A percentile compares a stretch with the other conserved stretches of the same genome.
Evolutionary conservation across 345 rosid species (phyloP).

Genomic region (Alliaria petiolata): DNA sequence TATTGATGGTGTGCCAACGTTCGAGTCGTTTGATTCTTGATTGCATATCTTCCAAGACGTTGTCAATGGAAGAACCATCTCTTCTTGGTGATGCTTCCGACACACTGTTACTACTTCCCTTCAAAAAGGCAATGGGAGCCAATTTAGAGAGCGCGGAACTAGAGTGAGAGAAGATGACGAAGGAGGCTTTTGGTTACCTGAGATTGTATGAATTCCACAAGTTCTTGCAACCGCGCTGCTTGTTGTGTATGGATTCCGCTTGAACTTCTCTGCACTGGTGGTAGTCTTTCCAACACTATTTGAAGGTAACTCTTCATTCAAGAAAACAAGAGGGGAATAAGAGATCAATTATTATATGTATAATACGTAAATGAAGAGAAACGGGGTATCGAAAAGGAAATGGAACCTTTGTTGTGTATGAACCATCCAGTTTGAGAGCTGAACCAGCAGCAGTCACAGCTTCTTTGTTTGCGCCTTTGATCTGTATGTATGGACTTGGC

Average conservation of each 20-base stretch:
- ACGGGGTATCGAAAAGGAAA: not conserved
- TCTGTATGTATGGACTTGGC: conserved; percentile 80
- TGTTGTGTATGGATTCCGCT: conserved; percentile 74
- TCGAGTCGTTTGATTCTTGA: conserved; percentile 81
- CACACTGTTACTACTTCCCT: conserved; percentile 66
- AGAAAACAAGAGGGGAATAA: not conserved
- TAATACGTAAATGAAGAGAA: not conserved
- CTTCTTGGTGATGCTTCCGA: conserved; percentile 79
- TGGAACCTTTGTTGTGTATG: conserved; percentile 93
- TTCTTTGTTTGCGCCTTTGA: conserved; percentile 94
- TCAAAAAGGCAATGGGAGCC: conserved; percentile 2
- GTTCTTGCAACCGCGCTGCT: conserved; percentile 86
- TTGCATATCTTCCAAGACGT: conserved; percentile 86
- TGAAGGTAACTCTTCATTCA: conserved; percentile 69
- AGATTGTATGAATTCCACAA: conserved; percentile 83
- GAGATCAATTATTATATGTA: not conserved
- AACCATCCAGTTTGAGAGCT: conserved; percentile 75
- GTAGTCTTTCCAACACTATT: conserved; percentile 81
- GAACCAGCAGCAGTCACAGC: conserved; percentile 95
- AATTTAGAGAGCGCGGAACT: not conserved
- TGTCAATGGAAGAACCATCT: conserved; percentile 64
- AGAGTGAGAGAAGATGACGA: not conserved
- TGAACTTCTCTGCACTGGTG: conserved; percentile 65
- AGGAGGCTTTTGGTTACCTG: conserved; percentile 52
- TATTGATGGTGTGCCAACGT: conserved; percentile 88